Conservation (phyloP, 2,329 filamentous ascomycete genomes). For the Lanzia echinophila region DNA sequence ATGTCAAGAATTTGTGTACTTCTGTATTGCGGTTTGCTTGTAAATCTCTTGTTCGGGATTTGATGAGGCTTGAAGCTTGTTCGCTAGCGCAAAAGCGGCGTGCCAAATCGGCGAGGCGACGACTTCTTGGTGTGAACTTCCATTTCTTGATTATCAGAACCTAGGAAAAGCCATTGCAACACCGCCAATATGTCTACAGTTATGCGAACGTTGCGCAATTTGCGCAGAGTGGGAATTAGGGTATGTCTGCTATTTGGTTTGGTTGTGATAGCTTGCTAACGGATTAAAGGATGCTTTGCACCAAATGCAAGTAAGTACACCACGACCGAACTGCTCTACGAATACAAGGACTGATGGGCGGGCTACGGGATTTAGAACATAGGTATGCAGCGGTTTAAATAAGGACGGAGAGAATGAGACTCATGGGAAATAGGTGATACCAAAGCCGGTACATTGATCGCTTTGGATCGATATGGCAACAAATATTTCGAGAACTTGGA, state of each 20-base stretch:
- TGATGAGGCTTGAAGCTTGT: neutral
- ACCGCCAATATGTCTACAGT: conserved; percentile 77
- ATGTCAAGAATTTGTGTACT: neutral
- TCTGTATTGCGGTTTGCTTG: neutral
- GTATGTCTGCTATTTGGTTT: conserved; percentile 39
- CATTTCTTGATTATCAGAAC: conserved; percentile 2
- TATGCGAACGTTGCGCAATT: conserved; percentile 75
- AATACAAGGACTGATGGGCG: conserved; percentile 15
- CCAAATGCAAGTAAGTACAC: conserved; percentile 77
- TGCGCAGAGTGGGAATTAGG: conserved; percentile 84
- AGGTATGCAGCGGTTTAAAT: conserved; percentile 19
- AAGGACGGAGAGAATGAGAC: conserved; percentile 3
- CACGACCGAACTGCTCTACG: conserved; percentile 21
- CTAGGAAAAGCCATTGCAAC: conserved; percentile 21
- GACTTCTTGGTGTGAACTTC: conserved; percentile 8
- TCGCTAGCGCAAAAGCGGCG: conserved; percentile 19
- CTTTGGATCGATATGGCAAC: conserved; percentile 86
- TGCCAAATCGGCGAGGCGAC: conserved; percentile 13
- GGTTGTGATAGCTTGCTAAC: conserved; percentile 31
- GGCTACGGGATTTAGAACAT: conserved; percentile 22
- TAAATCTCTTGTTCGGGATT: neutral
- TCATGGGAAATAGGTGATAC: conserved; percentile 67
- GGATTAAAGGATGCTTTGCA: conserved; percentile 70
- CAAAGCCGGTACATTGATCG: conserved; percentile 83
- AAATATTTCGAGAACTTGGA: conserved; percentile 91